These are phyloP conservation scores for Phellopilus nigrolimitatus DNA, from an alignment of 1,284 basidiomycete genomes.

Conservation along the genomic window DNA sequence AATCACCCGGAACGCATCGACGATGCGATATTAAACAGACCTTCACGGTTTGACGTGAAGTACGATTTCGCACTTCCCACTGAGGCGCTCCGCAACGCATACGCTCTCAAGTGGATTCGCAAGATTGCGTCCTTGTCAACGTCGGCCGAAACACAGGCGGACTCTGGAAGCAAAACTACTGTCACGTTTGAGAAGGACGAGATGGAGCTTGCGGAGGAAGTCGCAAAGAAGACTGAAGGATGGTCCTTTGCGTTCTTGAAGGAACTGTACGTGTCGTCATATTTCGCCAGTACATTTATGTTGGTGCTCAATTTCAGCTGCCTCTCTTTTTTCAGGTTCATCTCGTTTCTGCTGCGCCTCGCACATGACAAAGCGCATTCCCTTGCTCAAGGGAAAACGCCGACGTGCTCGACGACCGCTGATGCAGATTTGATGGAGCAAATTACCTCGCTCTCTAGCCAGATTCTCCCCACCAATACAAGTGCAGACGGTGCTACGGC, in stretches of 20 bases:
- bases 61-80: slow-evolving; percentile 34
- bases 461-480: no score
- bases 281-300: background rate
- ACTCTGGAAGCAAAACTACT: background rate
- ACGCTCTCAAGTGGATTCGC: slow-evolving; percentile 27
- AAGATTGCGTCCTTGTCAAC: slow-evolving; percentile 20
- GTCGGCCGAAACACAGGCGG: background rate
- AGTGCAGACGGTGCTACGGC: no score
- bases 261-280: slow-evolving; percentile 26
- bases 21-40: slow-evolving; percentile 40
- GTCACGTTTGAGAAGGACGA: slow-evolving; percentile 2
- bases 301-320: no score
- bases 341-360: slow-evolving; percentile 28
- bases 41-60: slow-evolving; percentile 45
- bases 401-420: no score
- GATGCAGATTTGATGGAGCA: no score
- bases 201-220: slow-evolving; percentile 19
- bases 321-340: slow-evolving; percentile 22
- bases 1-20: slow-evolving; percentile 46
- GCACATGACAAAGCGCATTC: slow-evolving; percentile 25
- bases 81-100: slow-evolving; percentile 23
- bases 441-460: background rate
- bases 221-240: slow-evolving; percentile 27
- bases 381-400: background rate
- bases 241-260: slow-evolving; percentile 31